Conservation (phyloP, 768 basidiomycete species). For the Tricholoma sp. region DNA sequence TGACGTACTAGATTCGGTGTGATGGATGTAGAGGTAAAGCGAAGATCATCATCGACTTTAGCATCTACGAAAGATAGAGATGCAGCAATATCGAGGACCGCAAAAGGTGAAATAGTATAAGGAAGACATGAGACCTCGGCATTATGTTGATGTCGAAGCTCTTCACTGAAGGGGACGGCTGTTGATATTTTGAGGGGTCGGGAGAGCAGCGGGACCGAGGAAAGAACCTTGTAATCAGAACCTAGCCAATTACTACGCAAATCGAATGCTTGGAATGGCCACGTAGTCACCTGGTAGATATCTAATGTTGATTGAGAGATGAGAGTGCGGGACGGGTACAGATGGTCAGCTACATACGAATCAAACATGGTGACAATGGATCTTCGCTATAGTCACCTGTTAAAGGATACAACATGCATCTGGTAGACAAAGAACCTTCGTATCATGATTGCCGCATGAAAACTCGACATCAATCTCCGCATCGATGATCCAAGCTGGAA, state of each 20-base stretch:
- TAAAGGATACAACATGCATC: not conserved
- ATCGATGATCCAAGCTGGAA: conserved; percentile 60
- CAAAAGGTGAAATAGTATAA: conserved; percentile 50
- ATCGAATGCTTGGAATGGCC: not conserved
- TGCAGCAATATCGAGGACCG: conserved; percentile 33
- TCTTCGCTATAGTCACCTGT: conserved; percentile 19
- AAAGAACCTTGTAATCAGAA: conserved; percentile 40
- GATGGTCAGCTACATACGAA: conserved; percentile 35
- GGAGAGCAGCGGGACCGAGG: conserved; percentile 35
- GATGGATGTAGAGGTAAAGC: conserved; percentile 39
- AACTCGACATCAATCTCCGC: conserved; percentile 42
- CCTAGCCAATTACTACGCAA: conserved; percentile 25
- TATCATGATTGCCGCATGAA: conserved; percentile 12
- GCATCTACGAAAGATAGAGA: conserved; percentile 31
- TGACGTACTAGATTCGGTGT: conserved; percentile 39
- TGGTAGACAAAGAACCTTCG: conserved; percentile 17
- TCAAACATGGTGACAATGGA: conserved; percentile 32
- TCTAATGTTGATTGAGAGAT: conserved; percentile 21
- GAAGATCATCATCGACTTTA: conserved; percentile 30
- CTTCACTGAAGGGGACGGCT: conserved; percentile 43
- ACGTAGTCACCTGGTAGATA: conserved; percentile 38
- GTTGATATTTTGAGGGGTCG: conserved; percentile 17
- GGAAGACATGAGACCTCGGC: conserved; percentile 51
- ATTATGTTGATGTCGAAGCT: conserved; percentile 42
- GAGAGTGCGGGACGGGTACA: conserved; percentile 5